Base-by-base conservation (phyloP, 148 eudicot genomes). In the Heliosperma pusillum region DNA sequence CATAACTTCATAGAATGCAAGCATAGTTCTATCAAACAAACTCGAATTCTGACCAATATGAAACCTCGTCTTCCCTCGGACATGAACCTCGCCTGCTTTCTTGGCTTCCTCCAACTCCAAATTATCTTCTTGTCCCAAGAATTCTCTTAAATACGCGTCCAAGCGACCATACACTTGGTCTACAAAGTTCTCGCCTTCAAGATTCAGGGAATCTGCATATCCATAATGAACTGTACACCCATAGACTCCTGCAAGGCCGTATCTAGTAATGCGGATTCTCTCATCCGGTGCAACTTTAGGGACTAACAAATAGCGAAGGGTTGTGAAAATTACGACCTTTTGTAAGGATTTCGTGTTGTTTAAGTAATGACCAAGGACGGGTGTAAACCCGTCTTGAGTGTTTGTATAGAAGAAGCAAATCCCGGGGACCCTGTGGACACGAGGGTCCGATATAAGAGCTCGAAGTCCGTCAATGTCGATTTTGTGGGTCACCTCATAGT, bases 11-110 rank as follows among this genome's bases (percentile, higher is more conserved):
- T 89, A 89, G 57, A 88, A 88, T 12, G 81, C 83, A 56, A 89
- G 89, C 91, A 89, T 88, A 26, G 60, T 50, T 76, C 83, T 77
- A 62, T 89, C 91, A 71, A 88, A 88, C 88, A 83, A 81, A 19
- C 88, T 57, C 78, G 85, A 77, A 66, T 75, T 79, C 64, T 77
- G 77, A 44, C 88, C 83, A 2, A 87, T 59, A 67, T 83, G 53
- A 76, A 89, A 89, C 87, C 89, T 81, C 12, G 93, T 89, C 77
- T 89, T 88, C 69, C 89, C 93, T 75, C 85, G 82, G 42, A 87
- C 76, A 67, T 87, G 93, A 72, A 89, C 93, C 27, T 81, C 81
- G 22, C 87, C 90, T 2, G 83, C 88, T 66, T 74, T 78, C 82
- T 79, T 84, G 7, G 87, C 90, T 63, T 86, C 89, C 52, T 81